Evolutionary conservation across 805 yeast genomes (phyloP).

Genomic region (Lachancea sp.): DNA sequence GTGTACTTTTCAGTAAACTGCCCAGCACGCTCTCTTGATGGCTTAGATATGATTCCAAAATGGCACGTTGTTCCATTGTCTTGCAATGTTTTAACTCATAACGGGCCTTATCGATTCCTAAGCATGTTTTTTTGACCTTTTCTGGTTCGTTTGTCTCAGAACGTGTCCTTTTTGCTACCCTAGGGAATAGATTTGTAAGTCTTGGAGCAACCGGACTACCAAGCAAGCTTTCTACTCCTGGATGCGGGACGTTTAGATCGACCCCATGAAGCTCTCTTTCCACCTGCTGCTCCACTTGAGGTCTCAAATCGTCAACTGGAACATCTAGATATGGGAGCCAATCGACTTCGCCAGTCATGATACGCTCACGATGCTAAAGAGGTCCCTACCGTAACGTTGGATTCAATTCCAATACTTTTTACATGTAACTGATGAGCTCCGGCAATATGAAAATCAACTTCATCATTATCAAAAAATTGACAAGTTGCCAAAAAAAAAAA

Average conservation of each 20-base stretch:
- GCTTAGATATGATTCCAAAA: constrained; percentile 26
- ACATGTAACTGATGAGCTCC: no score
- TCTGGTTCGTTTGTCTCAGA: constrained; percentile 3
- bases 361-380: not conserved
- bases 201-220: constrained; percentile 1
- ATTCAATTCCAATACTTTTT: no score
- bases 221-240: constrained; percentile 12
- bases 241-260: constrained; percentile 17
- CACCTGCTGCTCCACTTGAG: constrained; percentile 12
- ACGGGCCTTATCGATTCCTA: constrained; percentile 30
- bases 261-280: constrained; percentile 21
- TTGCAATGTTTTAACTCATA: constrained; percentile 21
- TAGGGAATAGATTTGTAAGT: not conserved
- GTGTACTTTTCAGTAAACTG: constrained; percentile 30
- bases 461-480: no score
- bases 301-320: constrained; percentile 1
- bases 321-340: constrained; percentile 17
- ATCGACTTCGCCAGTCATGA: constrained; percentile 11
- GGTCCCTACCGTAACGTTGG: no score
- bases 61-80: constrained; percentile 20
- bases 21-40: constrained; percentile 36
- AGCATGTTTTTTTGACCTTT: constrained; percentile 10
- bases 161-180: not conserved
- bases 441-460: no score
- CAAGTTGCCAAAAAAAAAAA: no score